Evolutionary conservation across 2,329 filamentous ascomycete species (phyloP).

Genomic region (Phialophora chinensis): DNA sequence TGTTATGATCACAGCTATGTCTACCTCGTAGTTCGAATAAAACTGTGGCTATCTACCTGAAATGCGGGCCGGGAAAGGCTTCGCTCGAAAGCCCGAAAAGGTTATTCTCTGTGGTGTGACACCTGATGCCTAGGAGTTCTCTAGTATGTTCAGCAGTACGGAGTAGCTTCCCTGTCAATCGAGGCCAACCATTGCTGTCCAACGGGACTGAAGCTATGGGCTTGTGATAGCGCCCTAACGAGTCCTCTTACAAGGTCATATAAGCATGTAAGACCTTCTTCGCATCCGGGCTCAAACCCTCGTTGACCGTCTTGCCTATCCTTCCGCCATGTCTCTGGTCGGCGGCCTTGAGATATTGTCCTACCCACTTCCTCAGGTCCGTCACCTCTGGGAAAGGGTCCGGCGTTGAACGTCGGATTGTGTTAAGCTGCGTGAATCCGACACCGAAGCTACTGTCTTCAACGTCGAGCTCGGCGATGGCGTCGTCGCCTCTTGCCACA

Average conservation of each 20-base stretch:
- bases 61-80: background rate
- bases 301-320: conserved; percentile 72
- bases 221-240: background rate
- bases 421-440: conserved; percentile 91
- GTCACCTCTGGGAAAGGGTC: conserved; percentile 90
- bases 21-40: background rate
- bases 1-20: background rate
- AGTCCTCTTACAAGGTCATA: conserved; percentile 43
- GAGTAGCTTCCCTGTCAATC: background rate
- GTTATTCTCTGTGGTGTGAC: background rate
- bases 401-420: conserved; percentile 73
- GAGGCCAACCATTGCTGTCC: background rate
- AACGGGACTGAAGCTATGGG: background rate
- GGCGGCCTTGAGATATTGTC: conserved; percentile 75
- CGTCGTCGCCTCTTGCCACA: conserved; percentile 71
- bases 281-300: conserved; percentile 70
- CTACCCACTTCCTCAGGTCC: conserved; percentile 82
- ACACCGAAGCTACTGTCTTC: conserved; percentile 95
- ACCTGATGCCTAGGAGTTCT: background rate
- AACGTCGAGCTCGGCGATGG: conserved; percentile 85
- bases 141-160: background rate
- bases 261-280: conserved; percentile 56
- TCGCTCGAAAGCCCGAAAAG: background rate
- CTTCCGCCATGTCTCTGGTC: conserved; percentile 74
- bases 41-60: background rate